Conservation (phyloP, 441 rosid species). For the Populus trichocarpa region DNA sequence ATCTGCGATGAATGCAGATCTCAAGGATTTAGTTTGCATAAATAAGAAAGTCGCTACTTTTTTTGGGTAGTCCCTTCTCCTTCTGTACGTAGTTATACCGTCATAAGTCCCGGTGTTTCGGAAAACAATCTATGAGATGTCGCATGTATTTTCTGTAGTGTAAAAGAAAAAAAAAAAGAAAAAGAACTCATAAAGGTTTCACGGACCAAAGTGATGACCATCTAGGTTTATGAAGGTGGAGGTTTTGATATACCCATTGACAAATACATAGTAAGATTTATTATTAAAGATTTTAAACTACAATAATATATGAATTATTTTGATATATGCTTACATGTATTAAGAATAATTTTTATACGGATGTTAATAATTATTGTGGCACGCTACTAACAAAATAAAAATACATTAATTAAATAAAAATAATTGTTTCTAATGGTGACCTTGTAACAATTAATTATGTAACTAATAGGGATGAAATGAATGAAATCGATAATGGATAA, state of each 20-base stretch:
- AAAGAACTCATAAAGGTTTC: background rate
- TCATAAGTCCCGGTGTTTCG: background rate
- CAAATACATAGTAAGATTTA: background rate
- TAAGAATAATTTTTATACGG: no score
- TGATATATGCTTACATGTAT: no score
- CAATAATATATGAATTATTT: no score
- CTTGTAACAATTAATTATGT: background rate
- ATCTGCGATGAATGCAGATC: background rate
- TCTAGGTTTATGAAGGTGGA: background rate
- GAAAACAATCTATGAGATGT: background rate
- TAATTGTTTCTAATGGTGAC: background rate
- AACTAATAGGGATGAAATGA: background rate
- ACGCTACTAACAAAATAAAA: no score
- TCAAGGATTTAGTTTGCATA: background rate
- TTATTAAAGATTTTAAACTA: background rate
- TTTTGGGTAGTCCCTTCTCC: background rate
- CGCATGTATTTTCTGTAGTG: background rate
- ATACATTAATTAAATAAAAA: no score
- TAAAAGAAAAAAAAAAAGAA: background rate
- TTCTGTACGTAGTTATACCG: background rate
- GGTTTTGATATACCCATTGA: background rate
- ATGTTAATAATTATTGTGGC: background rate
- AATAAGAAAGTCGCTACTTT: background rate
- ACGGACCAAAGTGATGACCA: background rate
- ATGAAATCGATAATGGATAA: background rate